phyloP scores from a whole-genome alignment of 2,329 filamentous ascomycete genomes.

The Leptographium wingfieldii region DNA sequence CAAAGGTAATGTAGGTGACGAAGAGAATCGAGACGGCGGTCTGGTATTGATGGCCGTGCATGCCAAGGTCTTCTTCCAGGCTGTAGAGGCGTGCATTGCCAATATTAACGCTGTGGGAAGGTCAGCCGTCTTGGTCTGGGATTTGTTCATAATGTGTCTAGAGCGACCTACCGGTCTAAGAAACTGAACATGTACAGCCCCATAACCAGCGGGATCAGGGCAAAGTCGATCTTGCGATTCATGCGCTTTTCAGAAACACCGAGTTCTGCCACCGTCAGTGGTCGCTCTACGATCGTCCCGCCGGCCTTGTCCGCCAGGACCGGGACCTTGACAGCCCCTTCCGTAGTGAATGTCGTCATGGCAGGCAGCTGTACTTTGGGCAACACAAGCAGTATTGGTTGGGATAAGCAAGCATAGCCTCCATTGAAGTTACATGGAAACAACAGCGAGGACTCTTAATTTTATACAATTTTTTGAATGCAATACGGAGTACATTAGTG shows the following conservation, averaged over 20 bases:
- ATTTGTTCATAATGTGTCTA: neutral
- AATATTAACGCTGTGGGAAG: constrained; percentile 41
- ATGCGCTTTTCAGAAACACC: constrained; percentile 37
- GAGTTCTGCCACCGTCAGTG: constrained; percentile 4
- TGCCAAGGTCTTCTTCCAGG: constrained; percentile 47
- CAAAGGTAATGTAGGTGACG: constrained; percentile 49
- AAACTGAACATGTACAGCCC: constrained; percentile 63
- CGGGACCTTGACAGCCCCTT: neutral
- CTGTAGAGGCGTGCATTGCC: constrained; percentile 56
- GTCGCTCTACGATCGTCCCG: neutral
- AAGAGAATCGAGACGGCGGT: constrained; percentile 54
- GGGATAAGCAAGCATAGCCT: neutral
- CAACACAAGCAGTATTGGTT: neutral
- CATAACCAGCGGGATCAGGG: constrained; percentile 56
- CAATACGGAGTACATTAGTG: neutral
- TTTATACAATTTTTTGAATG: neutral
- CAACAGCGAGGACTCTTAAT: neutral
- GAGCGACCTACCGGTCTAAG: constrained; percentile 47
- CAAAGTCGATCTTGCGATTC: constrained; percentile 50
- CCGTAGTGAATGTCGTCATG: neutral
- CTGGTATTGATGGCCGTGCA: constrained; percentile 57
- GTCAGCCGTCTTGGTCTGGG: neutral
- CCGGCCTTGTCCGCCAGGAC: neutral
- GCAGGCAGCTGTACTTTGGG: neutral
- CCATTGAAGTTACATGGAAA: neutral